phyloP scores from a whole-genome alignment of 148 eudicot genomes.

The Diospyros lotus region DNA sequence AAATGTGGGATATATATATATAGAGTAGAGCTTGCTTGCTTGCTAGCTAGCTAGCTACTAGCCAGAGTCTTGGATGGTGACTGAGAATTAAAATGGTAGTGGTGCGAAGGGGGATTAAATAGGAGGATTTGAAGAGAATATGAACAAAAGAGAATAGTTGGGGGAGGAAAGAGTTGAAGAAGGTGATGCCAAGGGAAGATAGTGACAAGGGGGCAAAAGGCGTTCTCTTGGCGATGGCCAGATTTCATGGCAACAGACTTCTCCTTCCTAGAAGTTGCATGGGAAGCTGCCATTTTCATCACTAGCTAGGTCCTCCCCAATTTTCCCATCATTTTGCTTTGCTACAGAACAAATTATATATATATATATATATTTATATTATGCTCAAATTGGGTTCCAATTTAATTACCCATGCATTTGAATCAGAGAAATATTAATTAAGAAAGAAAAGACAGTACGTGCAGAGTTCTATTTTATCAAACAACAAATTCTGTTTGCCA shows the following conservation, averaged over 20 bases:
- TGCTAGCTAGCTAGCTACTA: not conserved
- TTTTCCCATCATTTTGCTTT: too few relatives aligned
- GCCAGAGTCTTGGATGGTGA: not conserved
- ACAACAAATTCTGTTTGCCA: too few relatives aligned
- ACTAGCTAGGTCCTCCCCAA: not conserved
- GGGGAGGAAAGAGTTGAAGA: not conserved
- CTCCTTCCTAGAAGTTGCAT: slow-evolving; percentile 14
- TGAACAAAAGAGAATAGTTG: too few relatives aligned
- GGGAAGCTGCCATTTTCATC: slow-evolving; percentile 4
- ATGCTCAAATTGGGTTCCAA: too few relatives aligned
- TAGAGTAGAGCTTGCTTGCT: not conserved
- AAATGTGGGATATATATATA: not conserved
- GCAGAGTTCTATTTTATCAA: too few relatives aligned
- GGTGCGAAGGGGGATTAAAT: not conserved
- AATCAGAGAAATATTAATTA: too few relatives aligned
- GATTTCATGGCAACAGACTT: slow-evolving; percentile 2
- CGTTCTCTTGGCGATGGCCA: not conserved
- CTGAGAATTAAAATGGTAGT: not conserved
- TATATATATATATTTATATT: too few relatives aligned
- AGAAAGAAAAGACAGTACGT: too few relatives aligned
- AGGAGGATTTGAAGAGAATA: not conserved
- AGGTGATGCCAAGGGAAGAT: not conserved
- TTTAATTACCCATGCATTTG: too few relatives aligned
- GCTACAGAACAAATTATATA: too few relatives aligned
- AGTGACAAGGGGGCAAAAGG: slow-evolving; percentile 5